Percentiles rank a stretch among this genome's conserved stretches.
Evolutionary conservation across 73 alveolate species (phyloP).

Genomic region (Effrenium voratum): DNA sequence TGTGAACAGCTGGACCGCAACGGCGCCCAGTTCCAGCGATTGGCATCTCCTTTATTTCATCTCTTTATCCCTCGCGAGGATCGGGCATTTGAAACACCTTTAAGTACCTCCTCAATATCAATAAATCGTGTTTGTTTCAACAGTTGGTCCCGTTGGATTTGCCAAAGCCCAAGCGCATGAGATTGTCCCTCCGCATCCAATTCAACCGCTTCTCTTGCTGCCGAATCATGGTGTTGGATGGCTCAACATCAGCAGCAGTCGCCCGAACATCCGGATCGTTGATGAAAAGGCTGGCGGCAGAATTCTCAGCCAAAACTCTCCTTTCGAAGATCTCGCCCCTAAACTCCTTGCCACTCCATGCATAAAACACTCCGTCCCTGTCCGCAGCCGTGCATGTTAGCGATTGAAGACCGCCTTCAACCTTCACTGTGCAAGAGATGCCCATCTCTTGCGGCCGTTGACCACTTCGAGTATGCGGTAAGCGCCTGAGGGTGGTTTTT

Average conservation of each 20-base stretch:
- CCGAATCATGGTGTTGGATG: too few species aligned
- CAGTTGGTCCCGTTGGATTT: too few species aligned
- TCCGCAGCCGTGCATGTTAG: not conserved
- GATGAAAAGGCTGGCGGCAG: constrained; percentile 23
- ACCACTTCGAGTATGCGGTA: not conserved
- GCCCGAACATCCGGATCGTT: not conserved
- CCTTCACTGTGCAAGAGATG: not conserved
- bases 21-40: too few species aligned
- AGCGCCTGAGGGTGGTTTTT: constrained; percentile 29
- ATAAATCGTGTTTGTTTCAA: too few species aligned
- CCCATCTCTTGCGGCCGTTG: not conserved
- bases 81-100: too few species aligned
- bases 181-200: too few species aligned
- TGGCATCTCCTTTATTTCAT: too few species aligned
- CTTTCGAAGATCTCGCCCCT: not conserved
- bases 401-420: constrained; percentile 4
- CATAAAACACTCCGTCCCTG: not conserved
- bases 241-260: not conserved
- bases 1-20: too few species aligned
- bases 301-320: not conserved
- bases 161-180: too few species aligned
- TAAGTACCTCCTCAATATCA: too few species aligned
- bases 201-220: too few species aligned
- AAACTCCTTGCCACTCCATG: constrained; percentile 27
- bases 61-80: too few species aligned